A percentile compares a stretch with the other conserved stretches of the same genome.
These are phyloP conservation scores for Yamadazyma spencermartinsiae DNA, from an alignment of 1,139 yeast species.

Conservation along the genomic window DNA sequence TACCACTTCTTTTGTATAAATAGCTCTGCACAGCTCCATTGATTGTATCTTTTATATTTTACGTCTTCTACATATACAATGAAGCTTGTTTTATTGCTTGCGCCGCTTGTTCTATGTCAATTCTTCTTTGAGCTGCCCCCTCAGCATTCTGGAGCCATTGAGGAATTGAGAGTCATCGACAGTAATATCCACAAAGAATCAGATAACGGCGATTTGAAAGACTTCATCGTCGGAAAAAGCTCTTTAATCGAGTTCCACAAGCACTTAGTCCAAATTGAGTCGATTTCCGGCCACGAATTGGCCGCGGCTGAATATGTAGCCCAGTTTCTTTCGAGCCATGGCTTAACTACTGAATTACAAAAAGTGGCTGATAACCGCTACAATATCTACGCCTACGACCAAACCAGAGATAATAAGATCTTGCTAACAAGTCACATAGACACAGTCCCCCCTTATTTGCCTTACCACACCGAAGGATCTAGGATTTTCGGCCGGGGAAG, in stretches of 20 bases:
- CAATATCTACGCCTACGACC: conserved; percentile 63
- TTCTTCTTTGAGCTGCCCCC: too few relatives aligned
- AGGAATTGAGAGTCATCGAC: too few relatives aligned
- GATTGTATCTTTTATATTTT: too few relatives aligned
- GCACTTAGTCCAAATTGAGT: conserved; percentile 34
- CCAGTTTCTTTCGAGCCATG: conserved; percentile 37
- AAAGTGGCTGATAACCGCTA: conserved; percentile 35
- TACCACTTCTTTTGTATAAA: too few relatives aligned
- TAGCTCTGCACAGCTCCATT: too few relatives aligned
- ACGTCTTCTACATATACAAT: too few relatives aligned
- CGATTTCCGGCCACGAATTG: conserved; percentile 36
- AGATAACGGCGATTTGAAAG: too few relatives aligned
- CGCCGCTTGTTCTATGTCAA: too few relatives aligned
- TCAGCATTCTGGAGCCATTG: too few relatives aligned
- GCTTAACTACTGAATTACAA: conserved; percentile 54
- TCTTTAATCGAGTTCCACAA: conserved; percentile 30
- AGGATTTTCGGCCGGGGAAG: conserved; percentile 65
- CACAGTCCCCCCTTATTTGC: conserved; percentile 69
- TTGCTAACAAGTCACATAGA: conserved; percentile 67
- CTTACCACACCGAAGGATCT: conserved; percentile 50
- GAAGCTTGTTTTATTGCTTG: too few relatives aligned
- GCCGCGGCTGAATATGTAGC: conserved; percentile 32
- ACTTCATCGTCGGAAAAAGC: conserved; percentile 12
- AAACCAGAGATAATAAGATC: conserved; percentile 45
- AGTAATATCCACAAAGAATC: too few relatives aligned